A percentile compares a stretch with the other conserved stretches of the same genome.
These are phyloP conservation scores for Blepharisma undulans DNA, from an alignment of 169 alveolate genomes.

Conservation along the genomic window DNA sequence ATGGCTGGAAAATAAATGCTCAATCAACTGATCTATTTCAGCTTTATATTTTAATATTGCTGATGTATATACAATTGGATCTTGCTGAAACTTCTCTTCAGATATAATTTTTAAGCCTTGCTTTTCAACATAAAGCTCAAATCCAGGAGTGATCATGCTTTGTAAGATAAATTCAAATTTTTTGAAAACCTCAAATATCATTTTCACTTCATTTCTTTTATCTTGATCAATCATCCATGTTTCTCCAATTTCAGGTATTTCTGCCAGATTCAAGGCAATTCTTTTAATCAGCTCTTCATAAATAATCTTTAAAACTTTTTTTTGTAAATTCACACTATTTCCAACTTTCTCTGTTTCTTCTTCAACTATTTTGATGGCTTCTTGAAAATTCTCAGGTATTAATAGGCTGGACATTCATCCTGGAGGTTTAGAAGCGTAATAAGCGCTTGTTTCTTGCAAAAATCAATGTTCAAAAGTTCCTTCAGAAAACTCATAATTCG, in stretches of 20 bases:
- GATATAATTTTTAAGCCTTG: constrained; percentile 61
- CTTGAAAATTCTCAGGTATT: constrained; percentile 56
- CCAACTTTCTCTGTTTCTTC: constrained; percentile 49
- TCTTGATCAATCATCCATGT: constrained; percentile 64
- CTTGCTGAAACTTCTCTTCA: constrained; percentile 62
- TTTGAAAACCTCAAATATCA: constrained; percentile 54
- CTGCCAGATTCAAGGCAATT: constrained; percentile 49
- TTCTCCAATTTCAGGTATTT: too few species aligned
- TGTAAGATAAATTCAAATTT: constrained; percentile 53
- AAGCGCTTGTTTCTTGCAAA: neutral
- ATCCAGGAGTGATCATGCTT: constrained; percentile 51
- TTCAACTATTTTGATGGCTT: constrained; percentile 36
- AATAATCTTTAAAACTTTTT: constrained; percentile 22
- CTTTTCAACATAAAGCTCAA: constrained; percentile 65
- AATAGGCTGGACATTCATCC: constrained; percentile 45
- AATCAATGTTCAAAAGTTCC: constrained; percentile 43
- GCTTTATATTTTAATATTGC: constrained; percentile 62
- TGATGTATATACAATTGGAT: constrained; percentile 67
- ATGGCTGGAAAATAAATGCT: constrained; percentile 57
- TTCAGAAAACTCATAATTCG: constrained; percentile 35
- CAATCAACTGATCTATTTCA: constrained; percentile 74
- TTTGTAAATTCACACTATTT: too few species aligned
- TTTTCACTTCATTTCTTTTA: constrained; percentile 62
- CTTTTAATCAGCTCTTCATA: constrained; percentile 41
- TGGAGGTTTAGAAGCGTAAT: neutral